These are phyloP conservation scores for Immersiella caudata DNA, from an alignment of 495 filamentous ascomycete genomes.

Conservation along the genomic window DNA sequence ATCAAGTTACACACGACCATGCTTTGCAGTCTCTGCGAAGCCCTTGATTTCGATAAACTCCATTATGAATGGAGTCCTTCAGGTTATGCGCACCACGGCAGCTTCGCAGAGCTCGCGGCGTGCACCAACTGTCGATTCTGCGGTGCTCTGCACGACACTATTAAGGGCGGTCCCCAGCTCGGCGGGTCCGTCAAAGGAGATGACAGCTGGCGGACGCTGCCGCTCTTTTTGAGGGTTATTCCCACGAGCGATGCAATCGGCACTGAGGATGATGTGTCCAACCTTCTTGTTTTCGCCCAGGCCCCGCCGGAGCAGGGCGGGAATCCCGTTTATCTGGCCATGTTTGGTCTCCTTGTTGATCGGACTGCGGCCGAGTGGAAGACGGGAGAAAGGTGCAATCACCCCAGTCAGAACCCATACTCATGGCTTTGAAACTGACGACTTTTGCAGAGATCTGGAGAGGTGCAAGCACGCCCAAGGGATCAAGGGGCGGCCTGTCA, in stretches of 20 bases:
- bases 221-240: neutral
- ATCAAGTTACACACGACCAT: neutral
- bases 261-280: slow-evolving; percentile 3
- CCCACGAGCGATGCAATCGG: slow-evolving; percentile 5
- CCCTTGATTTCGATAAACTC: neutral
- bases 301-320: neutral
- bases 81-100: neutral
- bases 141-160: neutral
- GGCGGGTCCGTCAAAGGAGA: neutral
- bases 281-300: slow-evolving; percentile 2
- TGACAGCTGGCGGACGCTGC: neutral
- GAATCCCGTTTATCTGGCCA: neutral
- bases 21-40: neutral
- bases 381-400: slow-evolving; percentile 1
- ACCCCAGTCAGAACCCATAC: neutral
- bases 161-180: neutral
- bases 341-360: slow-evolving; percentile 1
- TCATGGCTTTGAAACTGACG: neutral
- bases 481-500: slow-evolving; percentile 11
- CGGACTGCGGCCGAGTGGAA: neutral
- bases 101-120: neutral
- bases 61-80: slow-evolving; percentile 9
- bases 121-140: slow-evolving; percentile 4
- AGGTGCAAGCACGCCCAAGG: neutral
- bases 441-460: neutral